Conservation (phyloP, 352 stramenopile genomes). For the Elongisporangium undulatum region DNA sequence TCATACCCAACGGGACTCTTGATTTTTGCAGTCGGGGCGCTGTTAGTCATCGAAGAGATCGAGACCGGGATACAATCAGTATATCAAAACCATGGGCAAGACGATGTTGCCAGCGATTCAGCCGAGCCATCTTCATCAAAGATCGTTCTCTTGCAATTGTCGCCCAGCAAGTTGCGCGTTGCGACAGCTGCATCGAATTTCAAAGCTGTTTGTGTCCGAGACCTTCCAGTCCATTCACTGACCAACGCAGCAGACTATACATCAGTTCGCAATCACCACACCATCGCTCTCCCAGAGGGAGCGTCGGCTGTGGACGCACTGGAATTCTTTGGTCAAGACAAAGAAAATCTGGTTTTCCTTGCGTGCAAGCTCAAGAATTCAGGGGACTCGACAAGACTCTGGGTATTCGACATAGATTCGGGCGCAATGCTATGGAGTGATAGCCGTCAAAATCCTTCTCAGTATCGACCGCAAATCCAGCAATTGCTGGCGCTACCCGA, state of each 20-base stretch:
- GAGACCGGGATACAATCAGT: conserved; percentile 18
- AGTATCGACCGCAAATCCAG: not conserved
- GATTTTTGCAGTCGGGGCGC: conserved; percentile 11
- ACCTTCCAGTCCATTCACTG: not conserved
- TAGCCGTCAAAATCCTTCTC: not conserved
- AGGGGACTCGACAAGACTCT: not conserved
- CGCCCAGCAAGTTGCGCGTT: conserved; percentile 9
- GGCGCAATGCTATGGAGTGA: not conserved
- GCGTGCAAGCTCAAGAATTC: conserved; percentile 4
- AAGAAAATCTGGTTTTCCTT: conserved; percentile 17
- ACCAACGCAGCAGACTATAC: not conserved
- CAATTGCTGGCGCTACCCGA: not conserved
- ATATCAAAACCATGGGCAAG: conserved; percentile 6
- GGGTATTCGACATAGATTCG: not conserved
- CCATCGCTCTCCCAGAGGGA: conserved; percentile 9
- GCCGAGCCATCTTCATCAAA: conserved; percentile 2
- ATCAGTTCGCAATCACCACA: not conserved
- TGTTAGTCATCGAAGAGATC: conserved; percentile 35
- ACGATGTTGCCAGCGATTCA: not conserved
- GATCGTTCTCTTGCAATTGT: conserved; percentile 26
- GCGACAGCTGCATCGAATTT: conserved; percentile 20
- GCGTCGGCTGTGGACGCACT: conserved; percentile 11
- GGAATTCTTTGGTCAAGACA: conserved; percentile 9
- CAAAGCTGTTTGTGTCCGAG: conserved; percentile 12
- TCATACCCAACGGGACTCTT: conserved; percentile 26